A percentile compares a stretch with the other conserved stretches of the same genome.
These are phyloP conservation scores for Syzygium aqueum DNA, from an alignment of 345 rosid species.

Conservation along the genomic window DNA sequence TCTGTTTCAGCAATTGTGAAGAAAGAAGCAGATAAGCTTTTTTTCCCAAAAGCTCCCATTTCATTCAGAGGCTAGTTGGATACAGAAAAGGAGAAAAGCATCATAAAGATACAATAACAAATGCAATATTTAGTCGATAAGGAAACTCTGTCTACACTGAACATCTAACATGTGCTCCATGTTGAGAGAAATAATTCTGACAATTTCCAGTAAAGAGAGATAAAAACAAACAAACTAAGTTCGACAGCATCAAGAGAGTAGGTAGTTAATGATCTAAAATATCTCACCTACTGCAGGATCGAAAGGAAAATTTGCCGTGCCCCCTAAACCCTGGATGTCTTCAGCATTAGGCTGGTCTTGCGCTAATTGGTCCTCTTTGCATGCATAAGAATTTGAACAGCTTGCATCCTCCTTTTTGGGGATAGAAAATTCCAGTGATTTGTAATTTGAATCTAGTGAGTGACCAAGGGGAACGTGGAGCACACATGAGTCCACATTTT, in stretches of 20 bases:
- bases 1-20: not conserved
- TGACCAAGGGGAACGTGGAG: slow-evolving; percentile 35
- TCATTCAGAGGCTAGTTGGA: not conserved
- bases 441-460: slow-evolving; percentile 46
- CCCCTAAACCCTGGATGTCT: slow-evolving; percentile 21
- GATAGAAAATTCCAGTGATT: slow-evolving; percentile 24
- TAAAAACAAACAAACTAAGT: not conserved
- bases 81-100: not conserved
- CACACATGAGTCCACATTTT: slow-evolving; percentile 15
- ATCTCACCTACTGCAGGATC: slow-evolving; percentile 59
- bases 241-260: not conserved
- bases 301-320: slow-evolving; percentile 19
- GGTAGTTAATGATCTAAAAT: not conserved
- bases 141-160: not conserved
- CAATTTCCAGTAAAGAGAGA: not conserved
- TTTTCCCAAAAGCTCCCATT: not conserved
- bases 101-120: not conserved
- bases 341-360: slow-evolving; percentile 13
- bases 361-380: slow-evolving; percentile 9
- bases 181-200: not conserved
- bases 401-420: slow-evolving; percentile 19
- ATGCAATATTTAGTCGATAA: not conserved
- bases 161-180: not conserved
- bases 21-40: not conserved
- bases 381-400: slow-evolving; percentile 19